Base-by-base conservation (phyloP, 2,329 filamentous ascomycete genomes). In the Penicillium sp. region DNA sequence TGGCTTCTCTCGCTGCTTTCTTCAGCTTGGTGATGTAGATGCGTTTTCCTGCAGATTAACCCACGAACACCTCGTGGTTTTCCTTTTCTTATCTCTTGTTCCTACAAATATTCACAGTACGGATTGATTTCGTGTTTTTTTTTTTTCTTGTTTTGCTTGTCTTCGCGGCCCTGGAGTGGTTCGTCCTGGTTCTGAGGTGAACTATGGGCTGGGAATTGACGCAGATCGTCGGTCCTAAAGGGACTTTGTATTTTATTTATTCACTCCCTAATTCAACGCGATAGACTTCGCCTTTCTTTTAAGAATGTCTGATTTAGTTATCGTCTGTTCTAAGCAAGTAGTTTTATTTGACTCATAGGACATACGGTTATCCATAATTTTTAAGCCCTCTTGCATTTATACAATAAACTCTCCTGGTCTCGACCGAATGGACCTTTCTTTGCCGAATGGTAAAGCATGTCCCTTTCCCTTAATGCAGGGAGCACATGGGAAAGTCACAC, bases 221-320 rank as follows among this genome's bases (percentile, higher is more conserved):
- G 46, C n/a, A n/a, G 13, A 31, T 55, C 16, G 31, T 33, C 5
- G 13, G 34, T 36, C 31, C 25, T 21, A 38, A 16, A 25, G 23
- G 46, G 41, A 51, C 40, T 46, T 51, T 60, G 58, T 60, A 60
- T 40, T 60, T 40, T 60, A 60, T 25, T 58, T 46, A 59, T 52
- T 34, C 55, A 41, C 47, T 60, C 55, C 43, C 47, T 60, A 58
- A 60, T 55, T 41, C 23, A 40, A 60, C 44, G 56, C 31, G 49
- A 59, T 60, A 55, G 51, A 55, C 27, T 31, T 58, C 54, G 67
- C 63, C 29, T 59, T 53, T 31, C 38, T 36, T 2, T 38, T n/a
- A 10, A 10, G 4, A 4, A 6, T 19, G 0, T 27, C 23, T 9
- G 9, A 15, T 5, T 11, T 11, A 9, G 15, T 27, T 7, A 11